Base-by-base conservation (phyloP, 2,329 filamentous ascomycete species). In the Calonectria pseudoreteaudii region DNA sequence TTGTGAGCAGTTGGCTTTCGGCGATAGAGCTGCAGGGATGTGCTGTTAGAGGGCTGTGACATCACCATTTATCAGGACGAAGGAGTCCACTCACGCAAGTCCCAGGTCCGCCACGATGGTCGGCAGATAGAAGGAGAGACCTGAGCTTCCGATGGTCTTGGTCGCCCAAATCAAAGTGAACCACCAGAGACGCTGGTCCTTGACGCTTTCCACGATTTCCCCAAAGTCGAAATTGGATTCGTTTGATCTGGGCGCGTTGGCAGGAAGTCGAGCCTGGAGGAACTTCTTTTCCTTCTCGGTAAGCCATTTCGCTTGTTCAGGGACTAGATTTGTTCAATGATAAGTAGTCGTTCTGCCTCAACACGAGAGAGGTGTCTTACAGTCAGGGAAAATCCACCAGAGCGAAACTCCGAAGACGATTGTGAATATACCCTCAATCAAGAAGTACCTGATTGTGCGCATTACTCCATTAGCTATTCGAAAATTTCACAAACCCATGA, bases 81-180 rank as follows among this genome's bases (percentile, higher is more conserved):
- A 14, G 9, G 28, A 7, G 18, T n/a, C 13, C n/a, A 38, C 53
- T 60, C n/a, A 60, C 53, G 53, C 53, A 4, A 60, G 53, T 60
- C 53, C 53, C 53, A 60, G 53, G 38, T 16, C 14, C 8, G 53
- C 53, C 11, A 60, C 53, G n/a, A 60, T 60, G 31, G 53, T 60
- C 26, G 53, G 53, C 53, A 60, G 14, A 16, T 60, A 60, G n/a
- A 60, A 60, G 31, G 53, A 60, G 53, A 60, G 53, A 60, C 53
- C 53, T 26, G 53, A 16, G 53, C 53, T 18, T 7, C 53, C 53
- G 14, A 60, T 38, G 0, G 53, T 60, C 53, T 60, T 60, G 11
- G 53, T 60, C 1, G 53, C 53, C 53, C 53, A 60, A 9, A 60
- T 60, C 10, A 60, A 38, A 9, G 53, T 16, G 31, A 60, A 60